phyloP scores from a whole-genome alignment of 768 basidiomycete genomes.

The Hericium coralloides region DNA sequence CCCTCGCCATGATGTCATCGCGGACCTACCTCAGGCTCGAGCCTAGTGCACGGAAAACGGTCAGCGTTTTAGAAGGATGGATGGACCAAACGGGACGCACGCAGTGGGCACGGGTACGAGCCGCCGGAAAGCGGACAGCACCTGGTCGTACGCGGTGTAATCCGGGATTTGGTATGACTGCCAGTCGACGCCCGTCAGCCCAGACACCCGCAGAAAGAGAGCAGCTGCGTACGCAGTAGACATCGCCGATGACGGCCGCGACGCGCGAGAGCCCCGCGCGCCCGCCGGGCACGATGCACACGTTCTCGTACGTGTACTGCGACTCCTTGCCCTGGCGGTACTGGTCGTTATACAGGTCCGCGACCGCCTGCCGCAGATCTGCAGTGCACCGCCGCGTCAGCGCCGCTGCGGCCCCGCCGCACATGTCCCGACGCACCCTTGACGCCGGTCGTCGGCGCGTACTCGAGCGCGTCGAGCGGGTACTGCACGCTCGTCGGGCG shows the following conservation, averaged over 20 bases:
- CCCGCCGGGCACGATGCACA: constrained; percentile 92
- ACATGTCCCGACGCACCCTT: constrained; percentile 40
- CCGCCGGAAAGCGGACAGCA: constrained; percentile 77
- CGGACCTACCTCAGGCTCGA: constrained; percentile 30
- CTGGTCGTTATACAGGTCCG: constrained; percentile 79
- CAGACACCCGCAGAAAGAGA: neutral
- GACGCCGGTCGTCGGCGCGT: constrained; percentile 89
- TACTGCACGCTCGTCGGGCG: constrained; percentile 60
- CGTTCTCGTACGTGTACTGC: constrained; percentile 88
- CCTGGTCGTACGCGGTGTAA: constrained; percentile 84
- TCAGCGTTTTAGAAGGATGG: neutral
- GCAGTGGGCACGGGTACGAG: constrained; percentile 87
- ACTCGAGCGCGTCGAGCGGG: constrained; percentile 70
- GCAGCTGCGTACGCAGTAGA: constrained; percentile 52
- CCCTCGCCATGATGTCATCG: constrained; percentile 24
- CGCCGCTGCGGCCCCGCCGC: neutral
- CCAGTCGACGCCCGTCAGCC: neutral
- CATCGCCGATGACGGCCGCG: constrained; percentile 86
- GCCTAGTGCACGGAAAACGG: neutral
- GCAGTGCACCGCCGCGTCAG: neutral
- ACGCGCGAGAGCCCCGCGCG: constrained; percentile 84
- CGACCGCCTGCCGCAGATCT: constrained; percentile 86
- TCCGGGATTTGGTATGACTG: constrained; percentile 88
- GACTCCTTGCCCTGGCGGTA: constrained; percentile 76
- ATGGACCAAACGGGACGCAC: constrained; percentile 34